phyloP scores from a whole-genome alignment of 805 yeast genomes.

The Priceomyces medius region DNA sequence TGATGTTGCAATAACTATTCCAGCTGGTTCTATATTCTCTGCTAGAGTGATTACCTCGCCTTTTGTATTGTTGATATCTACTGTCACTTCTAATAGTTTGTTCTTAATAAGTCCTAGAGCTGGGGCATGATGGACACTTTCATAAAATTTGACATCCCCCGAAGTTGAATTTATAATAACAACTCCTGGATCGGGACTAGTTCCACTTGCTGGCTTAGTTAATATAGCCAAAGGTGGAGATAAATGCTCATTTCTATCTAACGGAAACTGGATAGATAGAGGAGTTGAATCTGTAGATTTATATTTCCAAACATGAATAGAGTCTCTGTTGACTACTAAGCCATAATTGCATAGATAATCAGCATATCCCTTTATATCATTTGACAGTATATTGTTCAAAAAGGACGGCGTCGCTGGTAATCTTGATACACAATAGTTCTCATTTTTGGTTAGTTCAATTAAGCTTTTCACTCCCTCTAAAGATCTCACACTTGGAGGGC shows the following conservation, averaged over 20 bases:
- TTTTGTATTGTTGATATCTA: slow-evolving; percentile 29
- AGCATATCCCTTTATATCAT: slow-evolving; percentile 39
- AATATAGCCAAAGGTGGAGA: slow-evolving; percentile 54
- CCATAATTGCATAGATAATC: slow-evolving; percentile 51
- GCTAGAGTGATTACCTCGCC: slow-evolving; percentile 60
- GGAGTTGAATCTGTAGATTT: slow-evolving; percentile 61
- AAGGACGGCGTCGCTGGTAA: slow-evolving; percentile 56
- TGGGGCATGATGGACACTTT: slow-evolving; percentile 69
- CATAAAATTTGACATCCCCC: slow-evolving; percentile 68
- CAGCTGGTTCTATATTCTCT: slow-evolving; percentile 69
- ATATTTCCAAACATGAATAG: slow-evolving; percentile 69
- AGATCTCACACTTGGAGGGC: background rate
- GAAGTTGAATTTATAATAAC: slow-evolving; percentile 58
- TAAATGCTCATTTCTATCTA: slow-evolving; percentile 21
- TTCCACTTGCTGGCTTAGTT: slow-evolving; percentile 56
- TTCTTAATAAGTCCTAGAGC: slow-evolving; percentile 57
- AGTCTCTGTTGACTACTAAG: slow-evolving; percentile 46
- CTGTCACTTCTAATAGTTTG: slow-evolving; percentile 41
- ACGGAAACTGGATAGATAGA: slow-evolving; percentile 52
- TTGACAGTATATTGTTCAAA: slow-evolving; percentile 13
- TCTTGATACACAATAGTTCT: slow-evolving; percentile 55
- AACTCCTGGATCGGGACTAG: slow-evolving; percentile 61
- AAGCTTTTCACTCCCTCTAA: background rate
- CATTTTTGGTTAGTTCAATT: slow-evolving; percentile 55
- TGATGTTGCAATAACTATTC: slow-evolving; percentile 69